Conservation (phyloP, 164 flowering plant genomes). For the Cinnamomum chago region DNA sequence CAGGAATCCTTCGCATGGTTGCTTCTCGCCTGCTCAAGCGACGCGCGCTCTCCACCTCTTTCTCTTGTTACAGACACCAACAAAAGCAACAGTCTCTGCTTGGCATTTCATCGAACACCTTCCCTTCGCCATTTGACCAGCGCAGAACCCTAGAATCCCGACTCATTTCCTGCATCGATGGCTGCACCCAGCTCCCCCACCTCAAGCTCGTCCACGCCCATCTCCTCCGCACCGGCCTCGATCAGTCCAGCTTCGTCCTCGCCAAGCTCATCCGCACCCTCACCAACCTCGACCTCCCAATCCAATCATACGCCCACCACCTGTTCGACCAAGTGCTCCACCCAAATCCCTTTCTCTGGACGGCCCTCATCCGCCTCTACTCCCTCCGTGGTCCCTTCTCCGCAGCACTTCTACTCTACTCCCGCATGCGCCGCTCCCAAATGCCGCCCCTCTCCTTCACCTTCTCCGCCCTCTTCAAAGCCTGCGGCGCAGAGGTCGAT, state of each 20-base stretch:
- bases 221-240: constrained; percentile 21
- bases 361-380: constrained; percentile 26
- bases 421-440: constrained; percentile 13
- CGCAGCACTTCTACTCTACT: constrained; percentile 14
- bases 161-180: constrained; percentile 13
- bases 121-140: not conserved
- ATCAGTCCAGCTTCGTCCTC: constrained; percentile 22
- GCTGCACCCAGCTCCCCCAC: constrained; percentile 10
- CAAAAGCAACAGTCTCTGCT: not conserved
- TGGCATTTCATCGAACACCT: constrained; percentile 7
- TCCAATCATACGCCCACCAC: constrained; percentile 15
- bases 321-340: constrained; percentile 19
- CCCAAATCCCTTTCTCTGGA: constrained; percentile 28
- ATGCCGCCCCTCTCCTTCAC: constrained; percentile 24
- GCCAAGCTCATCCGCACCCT: constrained; percentile 25
- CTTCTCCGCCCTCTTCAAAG: constrained; percentile 29
- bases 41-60: not conserved
- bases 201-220: constrained; percentile 25
- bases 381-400: constrained; percentile 11
- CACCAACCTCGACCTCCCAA: constrained; percentile 13
- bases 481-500: constrained; percentile 9
- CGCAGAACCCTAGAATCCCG: constrained; percentile 11
- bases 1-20: not conserved
- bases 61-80: not conserved
- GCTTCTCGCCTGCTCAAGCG: not conserved